Base-by-base conservation (phyloP, 805 yeast genomes). In the Lipomyces spencermartinsiae region DNA sequence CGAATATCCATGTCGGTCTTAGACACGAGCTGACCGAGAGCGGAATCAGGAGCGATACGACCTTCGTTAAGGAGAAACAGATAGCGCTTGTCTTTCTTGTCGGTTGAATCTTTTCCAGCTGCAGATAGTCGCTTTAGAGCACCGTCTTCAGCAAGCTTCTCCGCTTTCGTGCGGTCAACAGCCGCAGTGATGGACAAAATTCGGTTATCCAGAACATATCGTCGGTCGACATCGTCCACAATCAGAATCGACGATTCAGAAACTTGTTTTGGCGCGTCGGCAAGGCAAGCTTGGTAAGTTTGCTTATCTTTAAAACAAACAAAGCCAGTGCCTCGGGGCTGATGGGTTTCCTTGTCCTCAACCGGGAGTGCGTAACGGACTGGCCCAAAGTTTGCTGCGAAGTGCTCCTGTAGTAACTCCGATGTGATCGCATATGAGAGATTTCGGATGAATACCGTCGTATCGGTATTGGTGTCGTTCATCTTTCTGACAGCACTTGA, bases 351-450 rank as follows among this genome's bases (percentile, higher is more conserved):
- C 75, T 83, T 90, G 76, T 95, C 99, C 70, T 89, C 83, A 14
- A 95, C 99, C 0, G 98, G 97, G 58, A 95, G 83, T 0, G 99
- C 99, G 77, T 93, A 95, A 74, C 90, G 89, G 29, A 95, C 92
- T 6, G 90, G 85, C 12, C 99, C 99, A 77, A 95, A 93, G 73
- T 87, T 85, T 66, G 80, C 79, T 34, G 75, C 72, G 75, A 95
- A 95, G 77, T 94, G 98, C 62, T 87, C 92, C 59, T 82, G 83
- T 53, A 95, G 82, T 1, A 89, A 79, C 64, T 93, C 98, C 59
- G 85, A 85, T 46, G 96, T 92, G 4, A 97, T 96, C 78, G 92
- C 97, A 76, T 94, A 95, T 0, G 99, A 98, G 46, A 95, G 87
- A 76, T 95, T 95, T 76, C 99, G 87, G 10, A 95, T 91, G 76